Evolutionary conservation across 2,329 filamentous ascomycete genomes (phyloP), one percentile per base, ranked within the genome.

Genomic region (Reticulascus tulasneorum): DNA sequence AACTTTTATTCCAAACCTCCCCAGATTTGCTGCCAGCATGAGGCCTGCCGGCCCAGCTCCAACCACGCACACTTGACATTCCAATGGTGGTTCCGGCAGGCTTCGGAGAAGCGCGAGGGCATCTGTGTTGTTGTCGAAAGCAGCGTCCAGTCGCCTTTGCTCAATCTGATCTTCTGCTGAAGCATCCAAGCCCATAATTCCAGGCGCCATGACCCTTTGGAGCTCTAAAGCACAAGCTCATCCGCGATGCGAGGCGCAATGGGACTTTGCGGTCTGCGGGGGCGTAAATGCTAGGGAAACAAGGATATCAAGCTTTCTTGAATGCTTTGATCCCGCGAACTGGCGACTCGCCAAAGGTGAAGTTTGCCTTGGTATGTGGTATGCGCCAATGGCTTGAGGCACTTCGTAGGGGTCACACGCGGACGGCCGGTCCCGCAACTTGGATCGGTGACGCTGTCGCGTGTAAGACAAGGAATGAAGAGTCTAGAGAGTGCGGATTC

Each of bases 1-100:
- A 4, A 77, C 71, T 37, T 77, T 76, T 49, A 86, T 76, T 11
- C 82, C 83, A 49, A 77, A 84, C 8, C 82, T 71, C 13, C 75
- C 73, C 23, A 87, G 65, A 46, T 68, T 69, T 46, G 65, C 62
- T 33, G 67, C 71, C 46, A 75, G 57, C 71, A 77, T 77, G 38
- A 77, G 60, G 39, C 73, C 73, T 11, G 73, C 71, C 4, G 73
- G 73, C 11, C 73, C 73, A 33, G 73, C 73, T 41, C 73, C 73
- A 36, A 77, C 68, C 33, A 77, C 63, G 46, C 71, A 71, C 21
- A 73, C 70, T 46, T 69, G 63, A 29, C 63, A 64, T 46, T 64
- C 60, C 21, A 62, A 53, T 12, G 67, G 65, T n/a, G 64, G 58
- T 45, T 69, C 63, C 35, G 64, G 69, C 47, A 68, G 62, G 53